Conservation (phyloP, 768 basidiomycete genomes). For the Suillus cothurnatus region DNA sequence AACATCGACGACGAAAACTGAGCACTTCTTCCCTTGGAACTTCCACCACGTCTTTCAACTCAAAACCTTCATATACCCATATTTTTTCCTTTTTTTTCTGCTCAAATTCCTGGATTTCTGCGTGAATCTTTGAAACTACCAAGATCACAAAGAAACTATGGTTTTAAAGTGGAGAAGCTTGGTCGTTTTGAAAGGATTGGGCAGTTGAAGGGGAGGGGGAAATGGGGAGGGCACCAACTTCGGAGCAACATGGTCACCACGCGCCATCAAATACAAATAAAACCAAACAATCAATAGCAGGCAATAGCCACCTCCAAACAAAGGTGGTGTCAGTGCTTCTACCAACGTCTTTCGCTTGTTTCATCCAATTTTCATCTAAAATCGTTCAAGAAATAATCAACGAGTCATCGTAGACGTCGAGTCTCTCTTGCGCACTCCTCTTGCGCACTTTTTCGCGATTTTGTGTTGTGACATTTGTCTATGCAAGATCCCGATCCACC, state of each 20-base stretch:
- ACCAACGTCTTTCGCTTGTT: slow-evolving; percentile 16
- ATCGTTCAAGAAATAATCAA: not conserved
- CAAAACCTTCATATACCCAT: not conserved
- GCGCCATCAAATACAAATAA: slow-evolving; percentile 26
- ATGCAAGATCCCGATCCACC: slow-evolving; percentile 16
- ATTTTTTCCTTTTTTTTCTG: slow-evolving; percentile 16
- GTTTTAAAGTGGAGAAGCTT: not conserved
- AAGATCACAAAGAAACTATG: not conserved
- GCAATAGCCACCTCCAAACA: slow-evolving; percentile 35
- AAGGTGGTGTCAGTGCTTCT: slow-evolving; percentile 27
- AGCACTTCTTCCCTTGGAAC: slow-evolving; percentile 36
- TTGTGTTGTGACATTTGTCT: slow-evolving; percentile 7
- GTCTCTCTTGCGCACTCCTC: not conserved
- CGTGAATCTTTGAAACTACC: slow-evolving; percentile 3
- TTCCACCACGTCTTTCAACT: slow-evolving; percentile 28
- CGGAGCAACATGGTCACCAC: slow-evolving; percentile 24
- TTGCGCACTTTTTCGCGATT: slow-evolving; percentile 4
- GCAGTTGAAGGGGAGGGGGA: slow-evolving; percentile 22
- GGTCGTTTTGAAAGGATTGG: slow-evolving; percentile 14
- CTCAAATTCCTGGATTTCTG: slow-evolving; percentile 3
- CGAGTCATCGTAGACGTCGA: not conserved
- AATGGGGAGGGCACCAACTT: slow-evolving; percentile 25
- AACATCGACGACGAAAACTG: slow-evolving; percentile 24
- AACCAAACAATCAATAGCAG: slow-evolving; percentile 30
- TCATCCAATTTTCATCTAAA: not conserved